Evolutionary conservation across 169 alveolate species (phyloP).

Genomic region (Pseudocohnilembus persalinus): DNA sequence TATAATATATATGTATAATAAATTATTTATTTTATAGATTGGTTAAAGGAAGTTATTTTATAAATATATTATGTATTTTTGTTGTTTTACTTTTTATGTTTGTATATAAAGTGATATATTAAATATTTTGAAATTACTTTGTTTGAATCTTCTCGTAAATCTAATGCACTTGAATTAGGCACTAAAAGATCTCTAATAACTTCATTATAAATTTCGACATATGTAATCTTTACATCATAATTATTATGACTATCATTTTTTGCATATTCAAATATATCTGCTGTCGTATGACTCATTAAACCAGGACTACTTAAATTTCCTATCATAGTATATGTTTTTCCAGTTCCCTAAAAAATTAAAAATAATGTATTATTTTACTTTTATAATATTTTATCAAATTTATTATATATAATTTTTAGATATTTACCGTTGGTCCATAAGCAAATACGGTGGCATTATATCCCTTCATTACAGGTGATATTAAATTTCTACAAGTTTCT

Average conservation of each 20-base stretch:
- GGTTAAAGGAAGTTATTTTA: background rate
- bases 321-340: conserved; percentile 86
- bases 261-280: conserved; percentile 72
- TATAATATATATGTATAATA: no score
- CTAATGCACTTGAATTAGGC: conserved; percentile 68
- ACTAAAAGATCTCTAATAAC: conserved; percentile 93
- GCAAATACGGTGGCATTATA: conserved; percentile 85
- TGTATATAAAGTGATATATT: no score
- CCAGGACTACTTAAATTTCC: conserved; percentile 77
- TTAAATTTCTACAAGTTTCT: conserved; percentile 59
- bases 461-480: conserved; percentile 72
- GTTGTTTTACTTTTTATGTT: background rate
- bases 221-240: conserved; percentile 83
- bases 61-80: conserved; percentile 17
- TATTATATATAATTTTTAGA: background rate
- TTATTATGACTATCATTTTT: conserved; percentile 53
- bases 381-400: background rate
- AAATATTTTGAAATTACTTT: conserved; percentile 30
- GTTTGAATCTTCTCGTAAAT: conserved; percentile 67
- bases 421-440: conserved; percentile 77
- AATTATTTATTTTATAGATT: no score
- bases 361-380: background rate
- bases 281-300: conserved; percentile 66
- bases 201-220: conserved; percentile 96
- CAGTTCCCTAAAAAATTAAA: conserved; percentile 57